Base-by-base conservation (phyloP, 345 rosid genomes). In the Eucalyptus sp. region DNA sequence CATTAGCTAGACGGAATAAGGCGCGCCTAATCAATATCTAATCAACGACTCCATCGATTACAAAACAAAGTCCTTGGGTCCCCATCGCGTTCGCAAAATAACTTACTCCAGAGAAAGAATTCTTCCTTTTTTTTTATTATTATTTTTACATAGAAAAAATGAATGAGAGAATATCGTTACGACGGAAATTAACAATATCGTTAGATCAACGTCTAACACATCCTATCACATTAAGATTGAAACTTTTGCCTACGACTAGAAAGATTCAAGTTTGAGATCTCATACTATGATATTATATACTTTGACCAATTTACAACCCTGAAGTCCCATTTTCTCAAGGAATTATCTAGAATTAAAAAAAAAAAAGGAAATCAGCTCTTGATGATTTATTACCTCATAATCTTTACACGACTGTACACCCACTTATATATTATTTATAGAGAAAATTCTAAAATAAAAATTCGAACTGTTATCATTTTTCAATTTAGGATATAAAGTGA, bases 251-350 rank as follows among this genome's bases (percentile, higher is more conserved):
- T 33, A 33, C 4, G 46, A 71, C 25, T 33, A 37, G 25, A 71
- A 71, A 10, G 2, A 71, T 71, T 18, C 25, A 3, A 18, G 41
- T 5, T 33, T 10, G 44, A 9, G 79, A 33, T 68, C 24, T n/a
- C 20, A n/a, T 66, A 8, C 10, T n/a, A 0, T n/a, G 6, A 33
- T 33, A 17, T 17, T 10, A 9, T 17, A 10, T 33, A 17, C 2
- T 71, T 10, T 1, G 20, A 71, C 1, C 24, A 33, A 6, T 17
- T 3, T 5, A 18, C 7, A 33, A 18, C 1, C 37, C 2, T 0
- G 0, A 71, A 68, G 44, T 17, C 44, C 2, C 7, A 62, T 71
- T 5, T 17, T 17, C 24, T 9, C 1, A 0, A 29, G 4, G 1
- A 2, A 16, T 33, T 66, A 66, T 33, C 33, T 9, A 17, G 2